These are phyloP conservation scores for Penstemon barbatus DNA, from an alignment of 257 asterid genomes.

Conservation along the genomic window DNA sequence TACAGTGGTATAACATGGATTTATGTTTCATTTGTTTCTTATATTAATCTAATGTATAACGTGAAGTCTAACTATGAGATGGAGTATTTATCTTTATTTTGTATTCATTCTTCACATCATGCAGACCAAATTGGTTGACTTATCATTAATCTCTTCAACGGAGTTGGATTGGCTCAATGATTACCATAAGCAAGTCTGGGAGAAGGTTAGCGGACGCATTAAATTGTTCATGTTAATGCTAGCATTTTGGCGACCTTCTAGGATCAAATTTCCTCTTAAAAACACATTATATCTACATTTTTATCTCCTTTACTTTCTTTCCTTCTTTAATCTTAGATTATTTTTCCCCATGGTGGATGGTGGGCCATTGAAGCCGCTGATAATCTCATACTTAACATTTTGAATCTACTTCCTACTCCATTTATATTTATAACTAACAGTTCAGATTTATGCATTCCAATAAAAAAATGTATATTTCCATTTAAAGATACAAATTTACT, in stretches of 20 bases:
- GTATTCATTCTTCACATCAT: constrained; percentile 14
- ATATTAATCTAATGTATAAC: constrained; percentile 1
- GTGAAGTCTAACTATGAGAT: background rate
- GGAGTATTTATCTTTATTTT: constrained; percentile 6
- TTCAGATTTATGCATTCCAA: background rate
- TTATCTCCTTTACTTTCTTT: background rate
- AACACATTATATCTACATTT: background rate
- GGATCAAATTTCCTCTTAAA: background rate
- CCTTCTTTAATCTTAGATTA: background rate
- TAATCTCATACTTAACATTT: background rate
- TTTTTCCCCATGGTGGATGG: background rate
- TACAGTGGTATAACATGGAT: constrained; percentile 1
- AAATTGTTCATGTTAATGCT: background rate
- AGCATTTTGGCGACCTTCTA: background rate
- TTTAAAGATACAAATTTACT: background rate
- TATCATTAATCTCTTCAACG: constrained; percentile 57
- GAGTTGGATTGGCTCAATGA: constrained; percentile 90
- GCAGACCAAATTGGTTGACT: constrained; percentile 70
- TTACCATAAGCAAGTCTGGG: constrained; percentile 93
- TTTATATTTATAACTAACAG: background rate
- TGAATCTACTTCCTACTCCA: background rate
- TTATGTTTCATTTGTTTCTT: background rate
- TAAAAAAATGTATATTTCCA: background rate
- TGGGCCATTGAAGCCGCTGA: background rate
- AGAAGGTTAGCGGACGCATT: constrained; percentile 54